These are phyloP conservation scores for Millerago galiae DNA, from an alignment of 805 yeast genomes.

Conservation along the genomic window DNA sequence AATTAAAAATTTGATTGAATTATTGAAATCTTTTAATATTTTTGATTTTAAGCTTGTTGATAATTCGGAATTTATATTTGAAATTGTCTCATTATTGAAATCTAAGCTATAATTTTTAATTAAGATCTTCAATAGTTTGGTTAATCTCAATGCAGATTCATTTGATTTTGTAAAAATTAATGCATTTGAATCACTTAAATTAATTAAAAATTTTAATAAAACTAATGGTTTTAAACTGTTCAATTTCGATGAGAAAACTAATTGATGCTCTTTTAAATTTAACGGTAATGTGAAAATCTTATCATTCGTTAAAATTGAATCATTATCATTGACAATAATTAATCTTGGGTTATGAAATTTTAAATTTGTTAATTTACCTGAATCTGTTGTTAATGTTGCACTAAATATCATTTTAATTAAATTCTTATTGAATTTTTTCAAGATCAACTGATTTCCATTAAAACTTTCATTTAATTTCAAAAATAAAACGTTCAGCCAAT, in stretches of 20 bases:
- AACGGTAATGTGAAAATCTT: constrained; percentile 54
- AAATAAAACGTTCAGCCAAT: constrained; percentile 68
- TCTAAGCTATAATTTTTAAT: constrained; percentile 16
- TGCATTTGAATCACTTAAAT: constrained; percentile 32
- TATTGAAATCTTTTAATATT: constrained; percentile 53
- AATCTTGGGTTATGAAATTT: constrained; percentile 67
- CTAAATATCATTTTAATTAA: constrained; percentile 73
- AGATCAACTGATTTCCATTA: constrained; percentile 24
- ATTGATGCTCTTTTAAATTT: constrained; percentile 38
- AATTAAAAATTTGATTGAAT: constrained; percentile 44
- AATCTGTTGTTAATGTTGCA: constrained; percentile 91
- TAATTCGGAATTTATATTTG: constrained; percentile 54
- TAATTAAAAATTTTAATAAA: constrained; percentile 47
- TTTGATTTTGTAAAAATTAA: constrained; percentile 70
- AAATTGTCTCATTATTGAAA: constrained; percentile 18
- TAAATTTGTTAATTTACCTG: constrained; percentile 74
- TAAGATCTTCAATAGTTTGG: constrained; percentile 50
- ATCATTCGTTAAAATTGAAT: constrained; percentile 37
- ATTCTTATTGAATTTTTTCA: constrained; percentile 21
- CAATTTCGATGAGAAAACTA: constrained; percentile 33
- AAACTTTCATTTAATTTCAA: constrained; percentile 23
- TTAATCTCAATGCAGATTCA: constrained; percentile 78
- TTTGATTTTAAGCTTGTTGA: constrained; percentile 47
- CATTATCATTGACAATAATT: constrained; percentile 59
- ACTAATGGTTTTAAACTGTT: constrained; percentile 63